Evolutionary conservation across 2,329 filamentous ascomycete species (phyloP), one percentile per base, ranked within the genome.

Genomic region (Neoarthrinium moseri): DNA sequence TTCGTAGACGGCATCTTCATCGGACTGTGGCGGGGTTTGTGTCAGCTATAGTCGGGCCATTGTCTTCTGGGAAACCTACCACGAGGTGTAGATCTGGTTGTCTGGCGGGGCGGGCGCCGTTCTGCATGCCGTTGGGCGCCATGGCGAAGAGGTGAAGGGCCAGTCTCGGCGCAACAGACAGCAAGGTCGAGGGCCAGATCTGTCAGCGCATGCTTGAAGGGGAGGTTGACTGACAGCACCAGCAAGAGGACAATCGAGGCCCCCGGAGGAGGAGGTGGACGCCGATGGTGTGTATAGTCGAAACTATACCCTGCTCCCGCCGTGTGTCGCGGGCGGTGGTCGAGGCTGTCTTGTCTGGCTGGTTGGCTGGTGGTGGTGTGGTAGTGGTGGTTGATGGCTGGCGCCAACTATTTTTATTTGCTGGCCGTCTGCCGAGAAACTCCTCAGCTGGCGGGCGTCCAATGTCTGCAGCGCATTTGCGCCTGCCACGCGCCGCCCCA

Each of bases 1-100:
- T 72, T 99, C 95, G 75, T 97, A 99, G 50, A 95, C 81, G 45
- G 89, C 86, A 71, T 99, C 94, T 71, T 95, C 90, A 63, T 91
- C 88, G 58, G 84, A 78, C 82, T 92, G 54, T 57, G 10, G 20
- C 4, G 13, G 22, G 18, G 17, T 35, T n/a, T n/a, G n/a, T 35
- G 50, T 72, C 59, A 53, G 46, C 40, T 35, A 23, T 12, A 23
- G 12, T 49, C 22, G 12, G 35, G 20, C 12, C 6, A 38, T 23
- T n/a, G 37, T n/a, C 22, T 8, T 17, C 18, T 21, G 43, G n/a
- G 34, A 33, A 29, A 65, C 71, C 46, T 62, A 79, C 76, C 24
- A 79, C 69, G 37, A 78, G 67, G 49, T 74, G 68, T 47, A 79
- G 60, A 50, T 78, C 72, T 46, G 72, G 70, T 51, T 66, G 57